Evolutionary conservation across 108 stramenopile species (phyloP), one percentile per base, ranked within the genome.

Genomic region (Skeletonema costatum): DNA sequence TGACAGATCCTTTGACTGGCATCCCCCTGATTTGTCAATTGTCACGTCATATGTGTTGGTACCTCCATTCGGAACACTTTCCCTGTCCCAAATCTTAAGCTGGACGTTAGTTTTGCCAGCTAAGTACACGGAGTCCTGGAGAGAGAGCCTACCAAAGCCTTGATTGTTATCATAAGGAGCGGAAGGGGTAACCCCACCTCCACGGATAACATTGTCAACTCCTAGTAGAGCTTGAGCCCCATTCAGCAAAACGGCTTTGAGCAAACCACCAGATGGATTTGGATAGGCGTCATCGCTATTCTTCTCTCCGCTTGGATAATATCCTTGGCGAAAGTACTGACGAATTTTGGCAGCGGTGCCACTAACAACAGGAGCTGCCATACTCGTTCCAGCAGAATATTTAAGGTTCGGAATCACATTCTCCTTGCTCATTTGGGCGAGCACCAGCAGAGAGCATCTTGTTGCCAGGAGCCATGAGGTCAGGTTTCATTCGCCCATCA

Each of bases 211-310:
- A 62, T 73, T 79, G 61, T 80, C 79, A 39, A 70, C 67, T 42
- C 78, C 68, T 19, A 35, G 41, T 46, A 72, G 29, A 19, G 6
- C 46, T 68, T 82, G 78, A 1, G 86, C 90, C 11, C 87, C 80
- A 42, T 87, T 78, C 62, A 92, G 77, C 9, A 92, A 53, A 59
- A 87, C 75, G 56, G 89, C 89, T 73, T 92, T 92, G 1, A 92
- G 56, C 4, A 90, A 78, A 11, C 85, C 78, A n/a, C 81, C 89
- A 58, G 84, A 82, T 35, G 87, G 88, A 31, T 75, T 84, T 12
- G 74, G 25, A 5, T 56, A 56, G 19, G 53, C 5, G n/a, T 25
- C 53, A 25, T 7, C 29, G 53, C 16, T 70, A 4, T 44, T 81
- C 11, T 86, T 75, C 16, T 21, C 39, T 32, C 88, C 86, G 16